Evolutionary conservation across 2,329 filamentous ascomycete species (phyloP).

Genomic region (Cordyceps pruinosa): DNA sequence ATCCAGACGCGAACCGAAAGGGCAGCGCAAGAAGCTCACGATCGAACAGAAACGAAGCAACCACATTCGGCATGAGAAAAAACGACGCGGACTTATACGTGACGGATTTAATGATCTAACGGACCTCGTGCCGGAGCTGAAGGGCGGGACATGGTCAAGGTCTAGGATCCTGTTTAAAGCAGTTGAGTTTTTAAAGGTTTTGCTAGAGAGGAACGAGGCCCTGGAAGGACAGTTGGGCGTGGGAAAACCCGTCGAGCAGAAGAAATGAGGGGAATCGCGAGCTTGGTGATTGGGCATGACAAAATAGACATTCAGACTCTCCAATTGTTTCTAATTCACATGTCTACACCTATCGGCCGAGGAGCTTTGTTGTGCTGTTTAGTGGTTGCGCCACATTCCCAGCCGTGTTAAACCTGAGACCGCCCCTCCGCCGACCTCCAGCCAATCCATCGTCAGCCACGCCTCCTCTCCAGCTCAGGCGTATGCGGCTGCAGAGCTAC

Average conservation of each 20-base stretch:
- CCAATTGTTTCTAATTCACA: background rate
- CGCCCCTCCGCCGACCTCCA: background rate
- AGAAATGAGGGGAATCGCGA: background rate
- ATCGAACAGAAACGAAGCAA: constrained; percentile 11
- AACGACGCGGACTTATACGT: constrained; percentile 7
- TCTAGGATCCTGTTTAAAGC: constrained; percentile 8
- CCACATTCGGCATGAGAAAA: constrained; percentile 12
- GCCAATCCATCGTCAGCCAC: background rate
- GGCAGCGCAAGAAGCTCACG: constrained; percentile 5
- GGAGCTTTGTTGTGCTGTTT: too few species aligned
- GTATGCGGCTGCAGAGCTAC: too few species aligned
- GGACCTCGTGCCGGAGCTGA: constrained; percentile 8
- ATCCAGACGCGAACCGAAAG: background rate
- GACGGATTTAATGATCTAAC: constrained; percentile 10
- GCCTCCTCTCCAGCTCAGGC: too few species aligned
- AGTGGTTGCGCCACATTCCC: too few species aligned
- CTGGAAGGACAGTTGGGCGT: background rate
- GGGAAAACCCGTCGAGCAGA: background rate
- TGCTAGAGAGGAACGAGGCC: constrained; percentile 4
- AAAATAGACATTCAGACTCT: background rate
- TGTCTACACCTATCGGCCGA: background rate
- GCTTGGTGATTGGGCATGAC: background rate
- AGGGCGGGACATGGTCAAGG: constrained; percentile 8
- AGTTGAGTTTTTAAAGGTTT: background rate
- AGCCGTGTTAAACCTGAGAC: background rate